Percentiles rank a stretch among this genome's conserved stretches.
phyloP scores from a whole-genome alignment of 257 asterid genomes.

The Solanum clarkiae region DNA sequence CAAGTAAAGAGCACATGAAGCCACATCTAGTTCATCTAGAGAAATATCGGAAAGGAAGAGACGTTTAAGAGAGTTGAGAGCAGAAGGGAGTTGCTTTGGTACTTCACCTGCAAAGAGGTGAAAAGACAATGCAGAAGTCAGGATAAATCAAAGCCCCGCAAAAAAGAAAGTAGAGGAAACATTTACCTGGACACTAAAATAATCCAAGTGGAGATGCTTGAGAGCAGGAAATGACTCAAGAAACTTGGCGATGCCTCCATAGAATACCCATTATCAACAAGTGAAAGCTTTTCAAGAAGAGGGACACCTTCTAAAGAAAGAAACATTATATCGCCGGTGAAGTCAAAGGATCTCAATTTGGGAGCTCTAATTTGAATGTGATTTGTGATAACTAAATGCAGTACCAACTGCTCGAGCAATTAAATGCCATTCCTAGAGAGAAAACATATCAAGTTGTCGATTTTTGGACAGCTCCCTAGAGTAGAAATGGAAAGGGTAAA shows the following conservation, averaged over 20 bases:
- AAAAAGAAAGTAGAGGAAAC: neutral
- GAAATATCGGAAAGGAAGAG: neutral
- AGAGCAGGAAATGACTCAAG: neutral
- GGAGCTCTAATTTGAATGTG: neutral
- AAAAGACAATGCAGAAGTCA: neutral
- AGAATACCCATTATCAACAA: neutral
- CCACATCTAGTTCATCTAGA: neutral
- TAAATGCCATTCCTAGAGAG: neutral
- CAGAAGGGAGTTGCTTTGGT: neutral
- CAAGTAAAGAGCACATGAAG: neutral
- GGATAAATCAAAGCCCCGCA: neutral
- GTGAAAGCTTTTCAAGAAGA: neutral
- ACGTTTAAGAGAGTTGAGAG: neutral
- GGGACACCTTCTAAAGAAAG: neutral
- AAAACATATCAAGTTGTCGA: neutral
- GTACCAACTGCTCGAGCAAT: neutral
- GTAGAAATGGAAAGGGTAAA: neutral
- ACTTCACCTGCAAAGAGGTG: neutral
- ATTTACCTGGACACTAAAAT: neutral
- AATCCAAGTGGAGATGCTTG: neutral
- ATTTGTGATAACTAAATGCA: neutral
- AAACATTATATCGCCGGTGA: neutral
- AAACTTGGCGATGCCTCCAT: neutral
- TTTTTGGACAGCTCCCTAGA: neutral
- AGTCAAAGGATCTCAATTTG: neutral